Conservation (phyloP, 352 stramenopile species). For the Pythium volutum region DNA sequence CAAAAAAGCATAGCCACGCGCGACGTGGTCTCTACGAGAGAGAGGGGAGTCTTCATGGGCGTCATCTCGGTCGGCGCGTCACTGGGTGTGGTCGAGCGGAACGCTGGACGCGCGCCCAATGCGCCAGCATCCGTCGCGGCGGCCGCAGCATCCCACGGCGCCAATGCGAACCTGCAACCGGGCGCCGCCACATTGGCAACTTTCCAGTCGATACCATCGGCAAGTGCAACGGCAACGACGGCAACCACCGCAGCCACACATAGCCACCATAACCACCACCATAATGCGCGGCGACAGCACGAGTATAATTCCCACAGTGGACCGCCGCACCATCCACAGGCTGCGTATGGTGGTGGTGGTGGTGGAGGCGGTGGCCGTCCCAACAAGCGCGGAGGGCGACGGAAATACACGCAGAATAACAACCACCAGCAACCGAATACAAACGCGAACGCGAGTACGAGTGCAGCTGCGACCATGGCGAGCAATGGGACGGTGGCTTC, state of each 20-base stretch:
- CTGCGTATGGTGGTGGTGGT: background rate
- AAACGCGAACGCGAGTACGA: background rate
- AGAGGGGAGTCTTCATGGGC: conserved; percentile 60
- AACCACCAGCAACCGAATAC: background rate
- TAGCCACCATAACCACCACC: background rate
- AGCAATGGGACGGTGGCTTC: background rate
- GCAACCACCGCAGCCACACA: background rate
- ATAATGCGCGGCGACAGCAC: conserved; percentile 10
- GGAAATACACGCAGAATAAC: conserved; percentile 15
- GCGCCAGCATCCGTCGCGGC: conserved; percentile 12
- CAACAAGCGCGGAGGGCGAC: conserved; percentile 16
- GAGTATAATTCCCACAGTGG: background rate
- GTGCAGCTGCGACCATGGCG: background rate
- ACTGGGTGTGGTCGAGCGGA: conserved; percentile 53
- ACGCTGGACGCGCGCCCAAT: conserved; percentile 5
- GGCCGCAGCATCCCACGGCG: background rate
- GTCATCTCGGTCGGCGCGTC: conserved; percentile 80
- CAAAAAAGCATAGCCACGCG: background rate
- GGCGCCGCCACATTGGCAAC: background rate
- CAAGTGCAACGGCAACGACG: background rate
- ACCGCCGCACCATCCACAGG: background rate
- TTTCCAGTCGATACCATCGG: background rate
- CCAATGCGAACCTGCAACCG: background rate
- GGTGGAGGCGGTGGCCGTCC: conserved; percentile 1
- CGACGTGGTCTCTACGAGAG: background rate